These are phyloP conservation scores for Arthrobotrys pseudoclavata DNA, from an alignment of 2,329 filamentous ascomycete genomes.

Conservation along the genomic window DNA sequence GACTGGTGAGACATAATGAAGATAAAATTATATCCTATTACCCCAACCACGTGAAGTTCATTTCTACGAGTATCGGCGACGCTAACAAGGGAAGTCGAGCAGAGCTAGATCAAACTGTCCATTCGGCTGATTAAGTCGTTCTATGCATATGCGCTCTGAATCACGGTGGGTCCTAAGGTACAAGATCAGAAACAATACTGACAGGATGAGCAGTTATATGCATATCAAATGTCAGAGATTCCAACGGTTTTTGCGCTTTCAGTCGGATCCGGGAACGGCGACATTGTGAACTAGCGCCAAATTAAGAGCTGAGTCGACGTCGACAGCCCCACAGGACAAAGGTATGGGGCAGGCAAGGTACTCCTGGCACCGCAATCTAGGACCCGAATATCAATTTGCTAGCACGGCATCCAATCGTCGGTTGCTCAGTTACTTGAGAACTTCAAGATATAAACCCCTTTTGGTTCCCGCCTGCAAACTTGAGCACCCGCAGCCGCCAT, in stretches of 20 bases:
- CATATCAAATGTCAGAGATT: neutral
- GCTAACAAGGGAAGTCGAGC: neutral
- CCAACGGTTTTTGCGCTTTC: neutral
- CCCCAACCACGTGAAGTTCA: neutral
- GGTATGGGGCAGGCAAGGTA: neutral
- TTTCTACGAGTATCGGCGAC: neutral
- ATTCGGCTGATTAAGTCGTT: neutral
- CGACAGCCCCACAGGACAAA: neutral
- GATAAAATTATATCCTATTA: neutral
- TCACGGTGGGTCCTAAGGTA: neutral
- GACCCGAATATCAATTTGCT: neutral
- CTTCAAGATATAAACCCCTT: conserved; percentile 5
- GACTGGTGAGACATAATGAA: neutral
- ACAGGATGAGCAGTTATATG: neutral
- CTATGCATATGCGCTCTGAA: neutral
- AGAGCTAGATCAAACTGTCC: neutral
- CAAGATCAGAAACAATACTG: neutral
- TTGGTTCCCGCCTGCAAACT: neutral
- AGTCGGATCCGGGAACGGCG: neutral
- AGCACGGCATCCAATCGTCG: neutral
- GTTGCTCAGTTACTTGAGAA: neutral
- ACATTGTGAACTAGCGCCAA: neutral
- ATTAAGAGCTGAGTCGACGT: neutral
- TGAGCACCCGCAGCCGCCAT: neutral
- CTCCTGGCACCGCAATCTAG: neutral